Evolutionary conservation across 139 green algal genomes (phyloP).

Genomic region (Coelastrella sp.): DNA sequence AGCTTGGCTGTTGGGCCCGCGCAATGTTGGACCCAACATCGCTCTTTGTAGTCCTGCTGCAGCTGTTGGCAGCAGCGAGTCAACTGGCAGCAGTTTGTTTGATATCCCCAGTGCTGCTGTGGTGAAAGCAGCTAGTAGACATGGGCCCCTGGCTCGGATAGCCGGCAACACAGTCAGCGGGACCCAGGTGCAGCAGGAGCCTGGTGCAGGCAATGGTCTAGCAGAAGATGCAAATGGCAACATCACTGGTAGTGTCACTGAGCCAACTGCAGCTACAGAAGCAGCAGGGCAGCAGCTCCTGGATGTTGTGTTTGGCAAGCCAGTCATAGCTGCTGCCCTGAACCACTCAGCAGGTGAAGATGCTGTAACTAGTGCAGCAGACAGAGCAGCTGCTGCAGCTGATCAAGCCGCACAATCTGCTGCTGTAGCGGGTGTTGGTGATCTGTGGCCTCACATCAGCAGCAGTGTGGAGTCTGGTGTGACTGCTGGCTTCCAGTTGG

Average conservation of each 20-base stretch:
- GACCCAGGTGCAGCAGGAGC: constrained; percentile 5
- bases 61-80: background rate
- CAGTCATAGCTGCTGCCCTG: constrained; percentile 23
- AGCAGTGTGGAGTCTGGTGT: constrained; percentile 79
- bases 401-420: constrained; percentile 9
- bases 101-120: constrained; percentile 54
- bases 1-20: constrained; percentile 91
- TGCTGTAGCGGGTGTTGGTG: background rate
- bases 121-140: constrained; percentile 29
- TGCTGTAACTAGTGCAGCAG: background rate
- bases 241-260: too few relatives aligned
- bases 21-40: constrained; percentile 84
- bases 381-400: constrained; percentile 1
- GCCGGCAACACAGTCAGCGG: background rate
- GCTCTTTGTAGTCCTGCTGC: constrained; percentile 67
- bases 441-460: constrained; percentile 53
- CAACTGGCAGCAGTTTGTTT: constrained; percentile 63
- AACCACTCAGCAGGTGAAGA: background rate
- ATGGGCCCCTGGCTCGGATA: background rate
- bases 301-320: constrained; percentile 40
- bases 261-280: background rate
- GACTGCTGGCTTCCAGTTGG: constrained; percentile 92
- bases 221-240: background rate
- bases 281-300: background rate
- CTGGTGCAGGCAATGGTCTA: constrained; percentile 4